Evolutionary conservation across 345 rosid species (phyloP).

Genomic region (Salix exigua): DNA sequence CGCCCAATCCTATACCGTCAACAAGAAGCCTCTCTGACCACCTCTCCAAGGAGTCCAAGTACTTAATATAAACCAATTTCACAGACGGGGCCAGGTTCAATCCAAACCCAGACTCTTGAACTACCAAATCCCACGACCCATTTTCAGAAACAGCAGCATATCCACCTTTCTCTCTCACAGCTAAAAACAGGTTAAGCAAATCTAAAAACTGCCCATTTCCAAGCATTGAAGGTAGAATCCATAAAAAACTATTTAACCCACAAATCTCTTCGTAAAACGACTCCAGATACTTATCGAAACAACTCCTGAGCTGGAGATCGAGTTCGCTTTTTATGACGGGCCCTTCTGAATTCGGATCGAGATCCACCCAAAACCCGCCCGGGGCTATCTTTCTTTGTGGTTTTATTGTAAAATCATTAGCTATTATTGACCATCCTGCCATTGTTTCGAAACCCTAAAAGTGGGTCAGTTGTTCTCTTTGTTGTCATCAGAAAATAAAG

Average conservation of each 20-base stretch:
- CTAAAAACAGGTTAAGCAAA: conserved; percentile 47
- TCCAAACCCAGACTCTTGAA: conserved; percentile 47
- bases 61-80: conserved; percentile 48
- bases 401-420: conserved; percentile 6
- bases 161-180: conserved; percentile 52
- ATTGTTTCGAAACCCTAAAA: conserved; percentile 25
- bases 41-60: conserved; percentile 42
- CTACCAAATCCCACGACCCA: conserved; percentile 50
- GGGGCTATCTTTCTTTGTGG: not conserved
- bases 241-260: conserved; percentile 5
- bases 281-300: conserved; percentile 8
- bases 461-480: not conserved
- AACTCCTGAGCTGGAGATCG: not conserved
- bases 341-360: conserved; percentile 2
- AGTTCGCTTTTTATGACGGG: not conserved
- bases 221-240: conserved; percentile 43
- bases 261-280: conserved; percentile 2
- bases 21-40: conserved; percentile 33
- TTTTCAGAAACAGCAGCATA: conserved; percentile 34
- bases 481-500: not conserved
- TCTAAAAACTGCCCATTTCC: conserved; percentile 46
- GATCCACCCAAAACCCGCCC: conserved; percentile 5
- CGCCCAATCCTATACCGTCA: not conserved
- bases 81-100: conserved; percentile 22
- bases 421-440: conserved; percentile 34